Evolutionary conservation across 441 rosid genomes (phyloP).

Genomic region (Heliophila coronopifolia): DNA sequence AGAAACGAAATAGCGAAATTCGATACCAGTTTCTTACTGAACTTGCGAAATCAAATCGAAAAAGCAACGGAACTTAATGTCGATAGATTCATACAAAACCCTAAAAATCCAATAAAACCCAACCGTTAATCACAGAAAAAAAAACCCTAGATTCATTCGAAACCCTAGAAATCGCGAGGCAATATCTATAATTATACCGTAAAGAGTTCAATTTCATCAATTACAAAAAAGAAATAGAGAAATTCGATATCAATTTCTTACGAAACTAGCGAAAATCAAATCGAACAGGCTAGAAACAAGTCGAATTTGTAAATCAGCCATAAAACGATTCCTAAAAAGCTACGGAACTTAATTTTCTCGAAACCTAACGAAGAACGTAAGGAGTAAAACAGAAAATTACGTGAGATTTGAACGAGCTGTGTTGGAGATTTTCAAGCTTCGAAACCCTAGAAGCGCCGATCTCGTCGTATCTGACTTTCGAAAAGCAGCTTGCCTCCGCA

Average conservation of each 20-base stretch:
- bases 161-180: conserved; percentile 19
- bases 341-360: neutral
- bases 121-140: neutral
- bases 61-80: neutral
- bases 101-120: too few species aligned
- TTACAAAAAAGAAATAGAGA: neutral
- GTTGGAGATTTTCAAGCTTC: conserved; percentile 1
- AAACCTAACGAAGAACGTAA: neutral
- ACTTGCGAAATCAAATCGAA: neutral
- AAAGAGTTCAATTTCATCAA: conserved; percentile 13
- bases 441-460: conserved; percentile 23
- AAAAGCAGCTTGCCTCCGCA: neutral
- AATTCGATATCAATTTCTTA: neutral
- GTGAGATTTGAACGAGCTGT: neutral
- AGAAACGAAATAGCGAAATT: neutral
- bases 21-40: neutral
- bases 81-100: too few species aligned
- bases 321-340: neutral
- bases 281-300: conserved; percentile 4
- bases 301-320: neutral
- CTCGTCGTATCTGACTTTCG: neutral
- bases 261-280: neutral
- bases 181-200: neutral
- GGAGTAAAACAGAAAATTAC: neutral
- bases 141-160: neutral